Evolutionary conservation across 2,329 filamentous ascomycete genomes (phyloP), one percentile per base, ranked within the genome.

Genomic region (Alternaria triticimaculans): DNA sequence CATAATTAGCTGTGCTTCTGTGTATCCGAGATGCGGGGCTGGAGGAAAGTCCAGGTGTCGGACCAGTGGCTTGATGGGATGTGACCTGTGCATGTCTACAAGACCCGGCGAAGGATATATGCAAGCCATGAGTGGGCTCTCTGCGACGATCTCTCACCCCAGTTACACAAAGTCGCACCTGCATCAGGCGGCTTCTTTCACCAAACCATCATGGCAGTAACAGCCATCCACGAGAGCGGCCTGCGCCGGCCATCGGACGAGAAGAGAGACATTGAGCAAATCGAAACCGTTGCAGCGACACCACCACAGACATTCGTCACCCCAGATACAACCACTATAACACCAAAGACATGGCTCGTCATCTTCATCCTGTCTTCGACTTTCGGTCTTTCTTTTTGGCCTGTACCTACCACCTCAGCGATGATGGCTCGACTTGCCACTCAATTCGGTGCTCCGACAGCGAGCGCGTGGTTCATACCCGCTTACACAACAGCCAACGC

Each of bases 341-440:
- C 73, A 1, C 63, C 59, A 63, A 76, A 76, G 54, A 74, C 72
- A 37, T 76, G 73, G 73, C 61, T 62, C 28, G 73, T 76, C 33
- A 73, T 76, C 33, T 73, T 74, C 43, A 66, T 73, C 21, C 63
- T 76, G 11, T 71, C 69, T 2, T 71, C 72, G 2, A 75, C 72
- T 3, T 75, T 74, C 37, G 73, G 74, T 41, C 62, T 76, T 11
- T 69, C 62, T 18, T 76, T 76, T 53, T 76, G 73, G 72, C 72
- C 71, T 4, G 73, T 76, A 3, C 74, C 74, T 2, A 72, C 74
- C 6, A 75, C 68, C 2, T 68, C 71, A 1, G 72, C 74, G 5
- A 69, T 76, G 21, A 70, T 71, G 60, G 25, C 37, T 10, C 60
- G 64, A 15, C 65, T 75, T 5, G 59, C 70, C 6, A 59, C 64